Conservation (phyloP, 768 basidiomycete species). For the Agaricus bisporus region DNA sequence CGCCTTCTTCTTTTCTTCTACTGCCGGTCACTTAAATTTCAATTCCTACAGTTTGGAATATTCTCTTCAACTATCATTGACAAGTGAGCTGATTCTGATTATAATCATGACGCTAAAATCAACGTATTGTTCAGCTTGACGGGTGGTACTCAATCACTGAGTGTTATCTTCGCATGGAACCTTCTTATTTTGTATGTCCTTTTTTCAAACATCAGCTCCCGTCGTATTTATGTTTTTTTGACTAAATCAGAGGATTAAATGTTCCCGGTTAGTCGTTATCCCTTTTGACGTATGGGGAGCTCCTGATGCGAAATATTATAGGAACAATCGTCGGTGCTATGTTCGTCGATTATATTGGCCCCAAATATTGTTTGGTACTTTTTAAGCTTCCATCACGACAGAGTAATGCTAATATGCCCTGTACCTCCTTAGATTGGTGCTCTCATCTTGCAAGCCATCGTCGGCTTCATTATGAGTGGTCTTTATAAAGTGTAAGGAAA, state of each 20-base stretch:
- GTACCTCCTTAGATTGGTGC: constrained; percentile 47
- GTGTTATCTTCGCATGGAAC: constrained; percentile 75
- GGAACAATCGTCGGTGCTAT: constrained; percentile 71
- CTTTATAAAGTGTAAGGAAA: constrained; percentile 47
- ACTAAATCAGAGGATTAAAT: constrained; percentile 26
- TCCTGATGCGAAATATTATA: constrained; percentile 43
- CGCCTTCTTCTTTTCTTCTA: neutral
- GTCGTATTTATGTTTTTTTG: neutral
- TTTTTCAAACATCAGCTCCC: neutral
- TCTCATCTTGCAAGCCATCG: constrained; percentile 58
- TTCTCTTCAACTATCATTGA: constrained; percentile 75
- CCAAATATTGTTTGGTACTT: constrained; percentile 67
- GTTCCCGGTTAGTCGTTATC: constrained; percentile 25
- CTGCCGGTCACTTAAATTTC: neutral
- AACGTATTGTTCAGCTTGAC: constrained; percentile 42
- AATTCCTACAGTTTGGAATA: constrained; percentile 55
- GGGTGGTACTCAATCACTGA: constrained; percentile 42
- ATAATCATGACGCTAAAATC: neutral
- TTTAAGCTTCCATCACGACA: neutral
- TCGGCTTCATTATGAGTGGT: constrained; percentile 91
- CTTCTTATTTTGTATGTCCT: constrained; percentile 70
- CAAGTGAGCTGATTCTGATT: constrained; percentile 31
- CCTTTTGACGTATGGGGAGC: neutral
- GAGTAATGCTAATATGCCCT: neutral
- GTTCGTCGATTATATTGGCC: constrained; percentile 67